Conservation (phyloP, 2,329 filamentous ascomycete genomes). For the Tolypocladium endophyticum region DNA sequence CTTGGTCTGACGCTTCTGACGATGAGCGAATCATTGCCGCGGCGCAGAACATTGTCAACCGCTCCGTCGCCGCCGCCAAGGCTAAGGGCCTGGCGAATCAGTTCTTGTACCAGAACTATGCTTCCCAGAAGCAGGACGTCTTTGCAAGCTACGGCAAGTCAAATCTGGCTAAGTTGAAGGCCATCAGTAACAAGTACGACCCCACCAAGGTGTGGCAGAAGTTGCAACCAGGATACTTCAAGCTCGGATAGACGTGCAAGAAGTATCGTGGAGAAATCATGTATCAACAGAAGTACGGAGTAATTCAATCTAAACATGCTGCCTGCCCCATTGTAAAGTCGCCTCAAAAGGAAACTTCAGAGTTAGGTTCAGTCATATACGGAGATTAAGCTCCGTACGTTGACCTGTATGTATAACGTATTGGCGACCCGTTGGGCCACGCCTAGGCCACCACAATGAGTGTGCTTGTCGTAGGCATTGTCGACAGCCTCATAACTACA, state of each 20-base stretch:
- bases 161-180: constrained; percentile 22
- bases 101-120: constrained; percentile 37
- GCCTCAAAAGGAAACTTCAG: no score
- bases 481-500: no score
- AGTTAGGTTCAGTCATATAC: no score
- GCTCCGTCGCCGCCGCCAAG: constrained; percentile 15
- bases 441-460: no score
- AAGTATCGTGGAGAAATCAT: neutral
- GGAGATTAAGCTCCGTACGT: no score
- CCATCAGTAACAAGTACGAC: constrained; percentile 25
- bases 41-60: constrained; percentile 14
- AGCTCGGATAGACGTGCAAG: constrained; percentile 11
- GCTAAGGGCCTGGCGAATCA: constrained; percentile 20
- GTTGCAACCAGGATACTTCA: constrained; percentile 28
- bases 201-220: constrained; percentile 23
- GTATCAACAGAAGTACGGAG: neutral
- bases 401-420: no score
- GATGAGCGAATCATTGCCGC: constrained; percentile 21
- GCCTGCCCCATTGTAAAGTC: no score
- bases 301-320: no score
- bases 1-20: constrained; percentile 17
- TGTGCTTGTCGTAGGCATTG: no score
- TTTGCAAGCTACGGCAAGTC: constrained; percentile 27
- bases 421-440: no score
- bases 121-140: constrained; percentile 27